Evolutionary conservation across 1,139 yeast species (phyloP).

Genomic region (Kazachstania sp.): DNA sequence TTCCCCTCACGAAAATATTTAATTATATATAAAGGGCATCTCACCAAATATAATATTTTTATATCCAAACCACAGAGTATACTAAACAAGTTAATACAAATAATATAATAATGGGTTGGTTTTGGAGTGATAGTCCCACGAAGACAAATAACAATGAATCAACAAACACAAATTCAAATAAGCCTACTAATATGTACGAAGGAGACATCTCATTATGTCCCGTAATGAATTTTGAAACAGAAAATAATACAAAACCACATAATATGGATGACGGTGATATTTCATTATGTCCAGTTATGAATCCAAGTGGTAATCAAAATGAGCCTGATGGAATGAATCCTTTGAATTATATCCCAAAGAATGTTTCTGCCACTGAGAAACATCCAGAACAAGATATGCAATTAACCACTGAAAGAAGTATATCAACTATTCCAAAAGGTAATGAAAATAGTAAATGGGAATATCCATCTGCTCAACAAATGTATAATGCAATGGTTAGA

Average conservation of each 20-base stretch:
- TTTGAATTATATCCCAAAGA: conserved; percentile 80
- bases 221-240: conserved; percentile 14
- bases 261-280: conserved; percentile 9
- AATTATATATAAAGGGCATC: too few species aligned
- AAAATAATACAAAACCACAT: conserved; percentile 1
- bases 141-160: neutral
- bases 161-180: neutral
- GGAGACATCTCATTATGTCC: conserved; percentile 17
- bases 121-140: conserved; percentile 49
- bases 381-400: conserved; percentile 75
- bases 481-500: conserved; percentile 94
- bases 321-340: conserved; percentile 43
- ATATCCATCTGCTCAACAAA: conserved; percentile 97
- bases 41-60: too few species aligned
- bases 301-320: conserved; percentile 7
- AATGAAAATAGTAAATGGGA: conserved; percentile 73
- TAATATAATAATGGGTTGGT: conserved; percentile 59
- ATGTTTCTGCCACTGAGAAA: conserved; percentile 47
- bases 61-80: too few species aligned
- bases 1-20: too few species aligned
- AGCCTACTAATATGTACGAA: neutral
- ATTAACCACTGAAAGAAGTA: conserved; percentile 74
- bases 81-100: neutral
- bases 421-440: conserved; percentile 85
- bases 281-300: conserved; percentile 22